Base-by-base conservation (phyloP, 306 rosid genomes). In the Parietaria judaica region DNA sequence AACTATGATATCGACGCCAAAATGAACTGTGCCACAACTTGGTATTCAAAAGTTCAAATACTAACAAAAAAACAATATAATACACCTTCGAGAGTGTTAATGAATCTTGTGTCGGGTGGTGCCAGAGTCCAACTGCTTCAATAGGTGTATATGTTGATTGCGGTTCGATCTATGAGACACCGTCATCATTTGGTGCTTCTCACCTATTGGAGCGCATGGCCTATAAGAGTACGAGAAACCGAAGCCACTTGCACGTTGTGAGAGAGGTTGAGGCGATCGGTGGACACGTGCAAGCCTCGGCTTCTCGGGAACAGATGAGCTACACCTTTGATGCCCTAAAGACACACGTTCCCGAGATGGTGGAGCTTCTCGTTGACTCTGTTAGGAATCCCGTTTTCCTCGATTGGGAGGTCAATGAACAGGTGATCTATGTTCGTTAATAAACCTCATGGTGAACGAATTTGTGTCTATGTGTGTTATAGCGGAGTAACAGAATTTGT, bases 251-350 rank as follows among this genome's bases (percentile, higher is more conserved):
- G 66, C 85, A 90, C 39, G 76, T 94, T 66, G 89, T 94, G 47
- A 88, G 99, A 78, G 99, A 94, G 75, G 94, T 83, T 39, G 99
- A 94, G 80, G 97, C 97, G 58, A 82, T 88, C 57, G 97, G 97
- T 34, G 97, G 95, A 67, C 83, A 84, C 68, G 72, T 89, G 41
- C 86, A 88, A 72, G 95, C 99, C 61, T 84, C 90, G 14, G 97
- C 97, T 59, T 86, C 97, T 61, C 72, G 94, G 44, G 99, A 94
- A 76, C 99, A 94, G 73, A 88, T 94, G 97, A 96, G 97, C 23
- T 94, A 94, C 72, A 82, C 99, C 54, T 84, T 84, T 70, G 99
- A 94, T 81, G 97, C 94, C 61, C 69, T 94, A 8, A 94, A 94
- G 77, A 82, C 94, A 12, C 87, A 89, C 80, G 80, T 76, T 65